Evolutionary conservation across 768 basidiomycete genomes (phyloP).

Genomic region (Inosperma sp.): DNA sequence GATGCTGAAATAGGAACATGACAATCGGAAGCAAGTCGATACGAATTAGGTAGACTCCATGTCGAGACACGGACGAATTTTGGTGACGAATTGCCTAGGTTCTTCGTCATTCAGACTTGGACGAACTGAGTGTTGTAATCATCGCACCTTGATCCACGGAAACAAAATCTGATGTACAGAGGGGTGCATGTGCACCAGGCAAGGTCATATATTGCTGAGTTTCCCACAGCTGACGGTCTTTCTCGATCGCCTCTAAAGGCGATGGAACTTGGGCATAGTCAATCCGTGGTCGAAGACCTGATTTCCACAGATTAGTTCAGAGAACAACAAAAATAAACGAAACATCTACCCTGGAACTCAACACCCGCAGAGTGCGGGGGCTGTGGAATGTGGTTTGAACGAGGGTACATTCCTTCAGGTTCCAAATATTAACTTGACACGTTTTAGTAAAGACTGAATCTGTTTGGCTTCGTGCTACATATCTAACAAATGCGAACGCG

Average conservation of each 20-base stretch:
- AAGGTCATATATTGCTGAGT: conserved; percentile 58
- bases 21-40: conserved; percentile 74
- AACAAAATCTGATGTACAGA: conserved; percentile 82
- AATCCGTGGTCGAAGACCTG: conserved; percentile 77
- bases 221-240: conserved; percentile 78
- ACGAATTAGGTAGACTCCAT: conserved; percentile 80
- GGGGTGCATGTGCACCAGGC: conserved; percentile 60
- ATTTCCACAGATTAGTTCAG: conserved; percentile 11
- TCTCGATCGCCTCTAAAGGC: conserved; percentile 71
- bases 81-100: conserved; percentile 80
- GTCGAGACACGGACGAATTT: conserved; percentile 87
- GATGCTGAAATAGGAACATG: conserved; percentile 80
- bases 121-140: not conserved
- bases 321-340: not conserved
- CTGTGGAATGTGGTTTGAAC: conserved; percentile 55
- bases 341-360: conserved; percentile 40
- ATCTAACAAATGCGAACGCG: not conserved
- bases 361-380: conserved; percentile 66
- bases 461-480: not conserved
- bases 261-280: conserved; percentile 92
- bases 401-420: conserved; percentile 41
- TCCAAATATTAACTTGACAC: not conserved
- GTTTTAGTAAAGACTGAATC: not conserved
- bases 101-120: not conserved
- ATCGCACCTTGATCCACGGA: conserved; percentile 82